Base-by-base conservation (phyloP, 2,329 filamentous ascomycete species). In the Colletotrichum theobromicola region DNA sequence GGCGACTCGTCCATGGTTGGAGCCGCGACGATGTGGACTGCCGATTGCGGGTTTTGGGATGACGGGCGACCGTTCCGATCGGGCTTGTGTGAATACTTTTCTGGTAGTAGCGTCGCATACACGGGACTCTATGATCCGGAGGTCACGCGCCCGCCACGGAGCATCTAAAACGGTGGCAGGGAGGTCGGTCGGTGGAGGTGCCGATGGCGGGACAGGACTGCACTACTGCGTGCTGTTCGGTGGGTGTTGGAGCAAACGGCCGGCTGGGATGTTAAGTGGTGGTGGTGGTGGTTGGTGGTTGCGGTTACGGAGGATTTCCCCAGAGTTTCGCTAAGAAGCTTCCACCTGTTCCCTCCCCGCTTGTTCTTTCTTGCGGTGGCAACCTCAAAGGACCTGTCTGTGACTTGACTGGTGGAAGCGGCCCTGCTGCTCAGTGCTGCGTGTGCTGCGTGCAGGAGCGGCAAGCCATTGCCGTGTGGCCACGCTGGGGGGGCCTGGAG, bases 1-100 rank as follows among this genome's bases (percentile, higher is more conserved):
- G 93, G 90, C 71, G 94, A 90, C 34, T 90, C 87, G 81, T 95
- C 94, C 94, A 95, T 95, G 65, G 37, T 69, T 42, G 53, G 13
- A 50, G 28, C 62, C 26, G 66, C 58, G 50, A 46, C n/a, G 61
- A 42, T 50, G 30, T 55, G 21, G 57, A 26, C 18, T 72, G 55
- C 32, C 46, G 55, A 37, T 57, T 28, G n/a, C 50, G 61, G 37
- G 26, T 67, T 55, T 42, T 30, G n/a, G 12, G 72, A 70, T 28
- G 34, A 42, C 21, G 66, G 42, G 37, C 42, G 8, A 30, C 34
- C 26, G 37, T 24, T 16, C 34, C 28, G 37, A 37, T 55, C 30
- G 55, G 53, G 53, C n/a, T 50, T 55, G 55, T 57, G 37, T 34
- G 21, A 21, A 24, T 26, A 24, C 18, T 30, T 21, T 67, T 66